Percentiles rank a stretch among this genome's conserved stretches.
These are phyloP conservation scores for Iberis amara DNA, from an alignment of 441 rosid genomes.

Conservation along the genomic window DNA sequence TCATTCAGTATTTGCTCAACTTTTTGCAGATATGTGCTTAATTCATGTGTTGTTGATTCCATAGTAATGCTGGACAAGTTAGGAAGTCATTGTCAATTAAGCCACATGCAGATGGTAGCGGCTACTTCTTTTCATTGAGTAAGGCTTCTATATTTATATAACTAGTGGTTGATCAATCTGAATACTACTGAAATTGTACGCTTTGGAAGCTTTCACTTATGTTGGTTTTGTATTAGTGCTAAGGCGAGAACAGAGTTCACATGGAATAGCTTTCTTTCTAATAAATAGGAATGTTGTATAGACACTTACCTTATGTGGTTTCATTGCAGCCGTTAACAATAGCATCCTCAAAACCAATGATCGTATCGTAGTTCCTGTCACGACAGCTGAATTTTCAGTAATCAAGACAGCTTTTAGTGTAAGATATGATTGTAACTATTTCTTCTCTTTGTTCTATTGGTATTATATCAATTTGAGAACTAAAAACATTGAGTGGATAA, in stretches of 20 bases:
- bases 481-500: background rate
- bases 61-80: slow-evolving; percentile 93
- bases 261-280: background rate
- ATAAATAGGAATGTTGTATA: slow-evolving; percentile 2
- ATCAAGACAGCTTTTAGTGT: slow-evolving; percentile 86
- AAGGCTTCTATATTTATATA: slow-evolving; percentile 31
- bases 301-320: slow-evolving; percentile 5
- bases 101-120: slow-evolving; percentile 53
- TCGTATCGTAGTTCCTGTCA: slow-evolving; percentile 57
- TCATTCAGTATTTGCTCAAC: background rate
- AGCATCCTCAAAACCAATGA: slow-evolving; percentile 57
- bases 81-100: slow-evolving; percentile 77
- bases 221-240: slow-evolving; percentile 1
- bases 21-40: background rate
- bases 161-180: slow-evolving; percentile 13
- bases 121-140: slow-evolving; percentile 77
- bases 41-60: slow-evolving; percentile 10
- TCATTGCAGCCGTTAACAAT: slow-evolving; percentile 64
- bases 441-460: slow-evolving; percentile 1
- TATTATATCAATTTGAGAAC: background rate
- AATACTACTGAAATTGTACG: background rate
- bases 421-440: slow-evolving; percentile 18
- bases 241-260: background rate
- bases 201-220: slow-evolving; percentile 3
- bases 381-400: slow-evolving; percentile 77